phyloP scores from a whole-genome alignment of 2,329 filamentous ascomycete species.

The Ophiostoma sp. region DNA sequence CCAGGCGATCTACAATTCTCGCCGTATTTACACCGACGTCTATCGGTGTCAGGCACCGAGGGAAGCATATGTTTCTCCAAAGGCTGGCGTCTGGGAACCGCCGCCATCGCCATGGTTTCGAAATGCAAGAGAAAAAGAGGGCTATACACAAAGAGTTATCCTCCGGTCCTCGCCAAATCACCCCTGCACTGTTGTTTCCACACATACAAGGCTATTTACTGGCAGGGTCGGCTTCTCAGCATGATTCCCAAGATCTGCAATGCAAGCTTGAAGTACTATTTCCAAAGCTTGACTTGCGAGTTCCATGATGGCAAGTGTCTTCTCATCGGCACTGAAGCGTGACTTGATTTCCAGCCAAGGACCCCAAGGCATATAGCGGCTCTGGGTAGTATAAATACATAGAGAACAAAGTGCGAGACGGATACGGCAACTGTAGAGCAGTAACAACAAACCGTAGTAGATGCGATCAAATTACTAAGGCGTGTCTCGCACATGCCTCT shows the following conservation, averaged over 20 bases:
- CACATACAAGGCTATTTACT: neutral
- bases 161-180: neutral
- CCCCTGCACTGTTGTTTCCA: neutral
- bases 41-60: neutral
- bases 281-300: neutral
- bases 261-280: neutral
- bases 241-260: neutral
- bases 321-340: neutral
- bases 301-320: neutral
- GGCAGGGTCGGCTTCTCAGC: neutral
- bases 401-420: too few relatives aligned
- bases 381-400: too few relatives aligned
- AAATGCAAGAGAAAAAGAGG: neutral
- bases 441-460: too few relatives aligned
- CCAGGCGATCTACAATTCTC: neutral
- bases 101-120: neutral
- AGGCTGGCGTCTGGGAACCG: neutral
- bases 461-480: too few relatives aligned
- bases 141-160: neutral
- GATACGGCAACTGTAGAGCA: too few relatives aligned
- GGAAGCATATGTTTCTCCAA: neutral
- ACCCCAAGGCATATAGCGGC: neutral
- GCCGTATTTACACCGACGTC: neutral
- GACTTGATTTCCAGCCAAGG: neutral
- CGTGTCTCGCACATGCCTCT: too few relatives aligned